Conservation (phyloP, 495 filamentous ascomycete genomes). For the Thozetella sp. region DNA sequence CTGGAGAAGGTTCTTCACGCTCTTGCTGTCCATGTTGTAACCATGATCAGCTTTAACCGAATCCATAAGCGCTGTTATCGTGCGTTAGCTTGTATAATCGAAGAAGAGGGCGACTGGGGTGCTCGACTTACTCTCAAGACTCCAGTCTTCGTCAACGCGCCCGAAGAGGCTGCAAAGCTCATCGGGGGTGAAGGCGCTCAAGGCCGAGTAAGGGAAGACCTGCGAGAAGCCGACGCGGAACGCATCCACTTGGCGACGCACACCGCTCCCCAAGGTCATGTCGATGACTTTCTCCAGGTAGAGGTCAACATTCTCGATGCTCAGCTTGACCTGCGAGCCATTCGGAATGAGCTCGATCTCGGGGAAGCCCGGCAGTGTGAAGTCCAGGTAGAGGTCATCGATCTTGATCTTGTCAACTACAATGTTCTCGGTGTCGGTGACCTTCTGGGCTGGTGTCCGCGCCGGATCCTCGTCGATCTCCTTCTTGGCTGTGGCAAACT, state of each 20-base stretch:
- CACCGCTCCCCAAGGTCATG: slow-evolving; percentile 84
- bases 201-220: slow-evolving; percentile 92
- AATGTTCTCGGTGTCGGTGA: slow-evolving; percentile 66
- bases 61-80: slow-evolving; percentile 79
- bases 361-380: slow-evolving; percentile 92
- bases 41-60: slow-evolving; percentile 99
- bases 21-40: slow-evolving; percentile 98
- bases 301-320: slow-evolving; percentile 83
- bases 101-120: background rate
- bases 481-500: slow-evolving; percentile 82
- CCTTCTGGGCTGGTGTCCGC: slow-evolving; percentile 69
- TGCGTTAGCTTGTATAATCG: slow-evolving; percentile 9
- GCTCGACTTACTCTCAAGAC: slow-evolving; percentile 82
- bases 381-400: slow-evolving; percentile 90
- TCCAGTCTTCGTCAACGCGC: slow-evolving; percentile 94
- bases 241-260: slow-evolving; percentile 85
- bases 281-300: slow-evolving; percentile 93
- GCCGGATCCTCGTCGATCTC: slow-evolving; percentile 69
- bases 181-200: slow-evolving; percentile 93
- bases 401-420: slow-evolving; percentile 71
- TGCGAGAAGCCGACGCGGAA: slow-evolving; percentile 93
- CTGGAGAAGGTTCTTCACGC: slow-evolving; percentile 90
- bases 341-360: slow-evolving; percentile 79
- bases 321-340: slow-evolving; percentile 74
- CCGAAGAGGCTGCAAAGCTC: slow-evolving; percentile 98